Evolutionary conservation across 106 monocot species (phyloP).

Genomic region (Allium cepa): DNA sequence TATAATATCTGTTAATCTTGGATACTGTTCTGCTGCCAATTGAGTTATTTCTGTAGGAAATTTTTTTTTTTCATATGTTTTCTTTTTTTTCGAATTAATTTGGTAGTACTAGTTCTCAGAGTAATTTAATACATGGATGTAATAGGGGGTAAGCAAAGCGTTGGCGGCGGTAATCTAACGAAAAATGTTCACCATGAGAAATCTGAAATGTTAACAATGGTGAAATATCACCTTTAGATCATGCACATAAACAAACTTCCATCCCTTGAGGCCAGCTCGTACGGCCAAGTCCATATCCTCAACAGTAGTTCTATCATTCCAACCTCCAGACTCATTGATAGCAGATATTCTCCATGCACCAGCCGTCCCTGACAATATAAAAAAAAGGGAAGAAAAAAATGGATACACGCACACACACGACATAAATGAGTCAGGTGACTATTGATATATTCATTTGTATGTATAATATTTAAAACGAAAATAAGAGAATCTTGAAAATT

Average conservation of each 20-base stretch:
- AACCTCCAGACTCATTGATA: constrained; percentile 65
- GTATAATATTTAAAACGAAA: neutral
- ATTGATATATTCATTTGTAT: neutral
- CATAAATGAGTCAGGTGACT: neutral
- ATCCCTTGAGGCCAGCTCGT: constrained; percentile 54
- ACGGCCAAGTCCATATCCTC: constrained; percentile 89
- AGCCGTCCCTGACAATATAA: constrained; percentile 54
- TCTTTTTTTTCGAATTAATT: no score
- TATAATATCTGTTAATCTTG: no score
- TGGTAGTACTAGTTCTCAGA: no score
- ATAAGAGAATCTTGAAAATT: neutral
- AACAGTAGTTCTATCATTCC: constrained; percentile 80
- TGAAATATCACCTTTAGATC: constrained; percentile 41
- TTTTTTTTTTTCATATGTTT: no score
- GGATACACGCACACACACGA: neutral
- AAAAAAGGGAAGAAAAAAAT: neutral
- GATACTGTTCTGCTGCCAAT: no score
- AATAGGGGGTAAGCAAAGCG: no score
- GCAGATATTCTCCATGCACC: constrained; percentile 76
- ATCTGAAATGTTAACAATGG: no score
- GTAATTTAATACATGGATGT: no score
- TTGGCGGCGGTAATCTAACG: no score
- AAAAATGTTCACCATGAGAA: no score
- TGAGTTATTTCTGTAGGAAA: no score
- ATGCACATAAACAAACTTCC: constrained; percentile 64